phyloP scores from a whole-genome alignment of 2,329 filamentous ascomycete species.

The Zalaria sp. region DNA sequence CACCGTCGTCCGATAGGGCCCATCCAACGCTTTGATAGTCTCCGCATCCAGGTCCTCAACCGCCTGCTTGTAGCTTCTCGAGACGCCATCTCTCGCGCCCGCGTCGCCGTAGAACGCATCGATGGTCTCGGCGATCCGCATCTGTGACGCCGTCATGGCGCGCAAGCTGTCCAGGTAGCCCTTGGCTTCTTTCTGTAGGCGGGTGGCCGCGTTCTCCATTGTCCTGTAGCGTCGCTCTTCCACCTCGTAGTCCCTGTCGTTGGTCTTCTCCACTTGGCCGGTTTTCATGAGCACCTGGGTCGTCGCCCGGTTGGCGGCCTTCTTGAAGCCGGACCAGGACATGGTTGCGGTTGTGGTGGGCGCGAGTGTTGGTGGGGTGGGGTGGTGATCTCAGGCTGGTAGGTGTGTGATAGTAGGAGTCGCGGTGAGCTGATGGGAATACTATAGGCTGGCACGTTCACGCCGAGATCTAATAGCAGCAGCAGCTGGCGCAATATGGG shows the following conservation, averaged over 20 bases:
- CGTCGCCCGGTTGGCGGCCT: conserved; percentile 72
- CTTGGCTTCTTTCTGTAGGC: conserved; percentile 94
- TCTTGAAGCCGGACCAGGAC: conserved; percentile 42
- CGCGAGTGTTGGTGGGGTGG: not conserved
- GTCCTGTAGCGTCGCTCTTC: conserved; percentile 86
- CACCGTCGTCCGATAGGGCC: conserved; percentile 87
- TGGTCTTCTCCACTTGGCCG: conserved; percentile 95
- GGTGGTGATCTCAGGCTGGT: not conserved
- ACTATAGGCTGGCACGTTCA: too few species aligned
- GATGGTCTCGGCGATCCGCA: conserved; percentile 98
- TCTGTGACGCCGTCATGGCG: conserved; percentile 98
- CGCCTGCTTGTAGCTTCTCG: conserved; percentile 93
- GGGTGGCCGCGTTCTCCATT: conserved; percentile 86
- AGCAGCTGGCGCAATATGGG: too few species aligned
- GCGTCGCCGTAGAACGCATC: conserved; percentile 98
- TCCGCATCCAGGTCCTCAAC: conserved; percentile 96
- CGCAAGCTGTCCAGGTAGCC: conserved; percentile 92
- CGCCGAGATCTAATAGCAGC: too few species aligned
- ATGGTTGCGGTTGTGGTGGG: conserved; percentile 29
- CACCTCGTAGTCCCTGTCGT: conserved; percentile 96
- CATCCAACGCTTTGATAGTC: conserved; percentile 95
- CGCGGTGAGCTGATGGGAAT: too few species aligned
- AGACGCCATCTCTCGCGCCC: conserved; percentile 87
- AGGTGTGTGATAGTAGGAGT: not conserved
- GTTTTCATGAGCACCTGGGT: conserved; percentile 99